Base-by-base conservation (phyloP, 495 filamentous ascomycete species). In the Trichoderma erinaceum region DNA sequence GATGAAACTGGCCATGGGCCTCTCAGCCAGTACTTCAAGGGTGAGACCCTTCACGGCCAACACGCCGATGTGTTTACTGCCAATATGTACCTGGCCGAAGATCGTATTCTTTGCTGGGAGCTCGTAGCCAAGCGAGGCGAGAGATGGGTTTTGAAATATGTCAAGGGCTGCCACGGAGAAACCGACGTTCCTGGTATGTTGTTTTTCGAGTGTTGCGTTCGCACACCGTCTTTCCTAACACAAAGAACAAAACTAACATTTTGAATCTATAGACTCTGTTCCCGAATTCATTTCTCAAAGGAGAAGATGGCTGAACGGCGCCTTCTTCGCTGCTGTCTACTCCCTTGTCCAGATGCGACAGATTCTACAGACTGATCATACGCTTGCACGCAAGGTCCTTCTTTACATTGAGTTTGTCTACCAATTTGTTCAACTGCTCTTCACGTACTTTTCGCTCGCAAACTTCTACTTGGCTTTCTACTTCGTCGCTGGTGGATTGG, bases 401-500 rank as follows among this genome's bases (percentile, higher is more conserved):
- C 83, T 99, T 44, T 93, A 98, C 76, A 88, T 98, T 71, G 96
- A 99, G 75, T 97, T 97, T 75, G 80, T 97, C 48, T 99, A 99
- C 77, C 96, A 99, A 76, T 89, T 94, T 77, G 81, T 97, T 67
- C 89, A 89, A 70, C 84, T 98, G 41, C 79, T 95, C 56, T 99
- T 99, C 80, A 99, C 96, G 44, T 99, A 91, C 80, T 97, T 99
- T 79, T 97, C 95, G 16, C 87, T 99, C 68, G 94, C 95, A 73
- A 99, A 99, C 78, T 99, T 98, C 80, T 99, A 98, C 75, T 86
- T 99, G 65, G 95, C 92, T 70, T 99, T 99, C 78, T 98, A 92
- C 85, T 98, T 98, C 83, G 92, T 98, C 74, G 92, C 93, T 61
- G 96, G 96, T 48, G 96, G 93, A n/a, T 85, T 99, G 16, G 86